These are phyloP conservation scores for Phoma herbarum DNA, from an alignment of 2,329 filamentous ascomycete species.

Conservation along the genomic window DNA sequence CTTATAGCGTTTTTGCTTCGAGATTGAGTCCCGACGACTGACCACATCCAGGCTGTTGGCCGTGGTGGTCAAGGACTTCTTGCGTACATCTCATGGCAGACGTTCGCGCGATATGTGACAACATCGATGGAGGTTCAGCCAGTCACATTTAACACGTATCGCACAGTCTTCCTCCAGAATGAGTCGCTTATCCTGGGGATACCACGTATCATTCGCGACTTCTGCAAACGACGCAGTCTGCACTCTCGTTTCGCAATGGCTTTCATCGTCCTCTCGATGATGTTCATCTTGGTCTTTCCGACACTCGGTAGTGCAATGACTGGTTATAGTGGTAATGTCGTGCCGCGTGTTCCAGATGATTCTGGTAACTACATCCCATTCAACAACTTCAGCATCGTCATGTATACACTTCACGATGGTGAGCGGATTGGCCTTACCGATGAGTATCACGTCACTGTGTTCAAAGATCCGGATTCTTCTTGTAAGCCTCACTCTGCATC, in stretches of 20 bases:
- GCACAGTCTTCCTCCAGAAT: conserved; percentile 26
- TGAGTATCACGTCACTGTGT: conserved; percentile 3
- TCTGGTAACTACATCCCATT: conserved; percentile 17
- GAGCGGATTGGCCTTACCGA: conserved; percentile 17
- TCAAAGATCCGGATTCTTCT: neutral
- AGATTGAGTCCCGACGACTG: too few species aligned
- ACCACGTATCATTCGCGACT: conserved; percentile 10
- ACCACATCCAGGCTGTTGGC: conserved; percentile 21
- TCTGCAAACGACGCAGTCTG: conserved; percentile 11
- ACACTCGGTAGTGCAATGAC: conserved; percentile 31
- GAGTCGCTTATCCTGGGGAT: conserved; percentile 15
- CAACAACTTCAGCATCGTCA: conserved; percentile 7
- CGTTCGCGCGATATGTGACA: conserved; percentile 28
- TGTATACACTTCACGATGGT: conserved; percentile 25
- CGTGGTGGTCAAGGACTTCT: conserved; percentile 32
- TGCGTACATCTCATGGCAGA: conserved; percentile 25
- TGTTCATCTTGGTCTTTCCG: conserved; percentile 25
- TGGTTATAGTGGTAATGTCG: conserved; percentile 24
- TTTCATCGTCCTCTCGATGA: conserved; percentile 26
- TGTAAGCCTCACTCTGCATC: neutral
- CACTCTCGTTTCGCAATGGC: conserved; percentile 24
- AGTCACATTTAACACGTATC: conserved; percentile 26
- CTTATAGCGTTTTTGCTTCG: too few species aligned
- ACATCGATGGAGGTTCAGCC: conserved; percentile 29
- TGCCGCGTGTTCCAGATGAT: conserved; percentile 12